A percentile compares a stretch with the other conserved stretches of the same genome.
phyloP scores from a whole-genome alignment of 2,329 filamentous ascomycete genomes.

The Aspergillus viridinutans region DNA sequence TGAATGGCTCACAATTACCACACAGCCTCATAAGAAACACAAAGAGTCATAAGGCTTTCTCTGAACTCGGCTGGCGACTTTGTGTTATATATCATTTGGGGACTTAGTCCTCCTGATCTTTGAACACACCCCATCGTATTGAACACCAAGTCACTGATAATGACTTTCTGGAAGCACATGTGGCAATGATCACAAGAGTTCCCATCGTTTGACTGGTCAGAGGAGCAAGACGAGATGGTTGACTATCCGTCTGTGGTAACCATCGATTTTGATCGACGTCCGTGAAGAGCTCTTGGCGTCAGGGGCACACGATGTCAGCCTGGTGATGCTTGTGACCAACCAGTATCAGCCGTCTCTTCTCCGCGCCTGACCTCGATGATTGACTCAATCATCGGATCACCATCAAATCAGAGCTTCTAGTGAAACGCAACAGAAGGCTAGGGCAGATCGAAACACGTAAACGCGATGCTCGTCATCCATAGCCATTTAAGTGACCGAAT shows the following conservation, averaged over 20 bases:
- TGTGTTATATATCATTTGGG: neutral
- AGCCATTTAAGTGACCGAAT: neutral
- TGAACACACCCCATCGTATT: neutral
- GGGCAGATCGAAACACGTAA: neutral
- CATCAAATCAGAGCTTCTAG: neutral
- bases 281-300: neutral
- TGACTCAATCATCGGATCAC: constrained; percentile 1
- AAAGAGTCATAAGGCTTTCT: neutral
- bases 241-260: neutral
- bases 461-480: neutral
- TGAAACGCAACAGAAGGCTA: neutral
- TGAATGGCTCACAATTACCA: neutral
- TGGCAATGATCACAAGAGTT: neutral
- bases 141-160: neutral
- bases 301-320: constrained; percentile 1
- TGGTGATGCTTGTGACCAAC: constrained; percentile 3
- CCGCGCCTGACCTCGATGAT: neutral
- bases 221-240: neutral
- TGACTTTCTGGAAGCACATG: neutral
- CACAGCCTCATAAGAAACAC: neutral
- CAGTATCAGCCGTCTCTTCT: neutral
- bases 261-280: neutral
- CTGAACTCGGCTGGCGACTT: neutral
- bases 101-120: neutral
- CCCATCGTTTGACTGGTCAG: neutral